These are phyloP conservation scores for Polygonum maritimum DNA, from an alignment of 148 eudicot genomes.

Conservation along the genomic window DNA sequence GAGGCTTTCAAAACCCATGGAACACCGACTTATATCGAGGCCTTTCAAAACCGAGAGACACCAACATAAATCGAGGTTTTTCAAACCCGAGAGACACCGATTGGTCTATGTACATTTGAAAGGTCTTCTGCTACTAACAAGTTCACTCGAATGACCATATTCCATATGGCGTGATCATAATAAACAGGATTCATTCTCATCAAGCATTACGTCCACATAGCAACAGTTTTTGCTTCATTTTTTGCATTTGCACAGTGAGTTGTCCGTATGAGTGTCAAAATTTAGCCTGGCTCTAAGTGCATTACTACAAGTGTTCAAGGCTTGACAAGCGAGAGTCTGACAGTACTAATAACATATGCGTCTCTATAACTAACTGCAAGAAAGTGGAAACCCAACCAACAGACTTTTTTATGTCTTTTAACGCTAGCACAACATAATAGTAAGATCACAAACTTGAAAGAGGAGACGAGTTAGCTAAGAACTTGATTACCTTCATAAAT, in stretches of 20 bases:
- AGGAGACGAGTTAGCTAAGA: background rate
- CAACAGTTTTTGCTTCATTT: background rate
- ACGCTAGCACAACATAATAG: background rate
- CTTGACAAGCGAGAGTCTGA: constrained; percentile 68
- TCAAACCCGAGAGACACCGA: too few relatives aligned
- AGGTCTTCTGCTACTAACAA: too few relatives aligned
- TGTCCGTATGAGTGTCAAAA: constrained; percentile 1
- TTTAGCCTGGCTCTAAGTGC: background rate
- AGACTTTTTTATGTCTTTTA: background rate
- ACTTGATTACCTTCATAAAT: constrained; percentile 55
- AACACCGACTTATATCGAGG: too few relatives aligned
- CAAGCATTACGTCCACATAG: background rate
- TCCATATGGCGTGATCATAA: background rate
- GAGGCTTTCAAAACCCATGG: too few relatives aligned
- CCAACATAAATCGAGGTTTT: too few relatives aligned
- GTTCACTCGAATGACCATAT: background rate
- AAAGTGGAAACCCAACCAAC: background rate
- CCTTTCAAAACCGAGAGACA: too few relatives aligned
- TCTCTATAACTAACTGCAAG: constrained; percentile 85
- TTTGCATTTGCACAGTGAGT: constrained; percentile 2
- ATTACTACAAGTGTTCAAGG: constrained; percentile 36
- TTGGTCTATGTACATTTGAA: too few relatives aligned
- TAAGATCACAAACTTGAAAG: background rate
- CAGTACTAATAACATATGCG: constrained; percentile 74
- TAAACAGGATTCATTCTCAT: background rate